Base-by-base conservation (phyloP, 1,284 basidiomycete species). In the Neonothopanus nambi region DNA sequence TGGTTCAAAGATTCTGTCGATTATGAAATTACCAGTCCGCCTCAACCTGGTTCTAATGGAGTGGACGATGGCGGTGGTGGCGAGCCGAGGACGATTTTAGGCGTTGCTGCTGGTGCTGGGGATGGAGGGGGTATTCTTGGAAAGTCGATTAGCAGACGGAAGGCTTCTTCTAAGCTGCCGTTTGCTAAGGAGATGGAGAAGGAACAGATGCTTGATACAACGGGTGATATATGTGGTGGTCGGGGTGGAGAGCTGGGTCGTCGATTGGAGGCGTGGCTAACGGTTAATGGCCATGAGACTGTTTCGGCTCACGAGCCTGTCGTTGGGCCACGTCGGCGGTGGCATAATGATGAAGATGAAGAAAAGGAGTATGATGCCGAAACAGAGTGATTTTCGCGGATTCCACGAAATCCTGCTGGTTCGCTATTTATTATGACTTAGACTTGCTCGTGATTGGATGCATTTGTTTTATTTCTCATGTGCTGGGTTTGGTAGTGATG, bases 221-320 rank as follows among this genome's bases (percentile, higher is more conserved):
- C 80, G 17, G 87, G 87, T 0, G 88, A 89, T 65, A 78, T 84
- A 20, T 89, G 87, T 63, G 87, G 87, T 40, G 87, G 88, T 28
- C 76, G 84, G 5, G 87, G 87, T 0, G 88, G 87, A 4, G 87
- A 90, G 70, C 70, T 90, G 5, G 87, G 87, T 21, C 70, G 85
- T 45, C 68, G 87, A 51, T 68, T 90, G 48, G 88, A 90, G 66
- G 87, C 85, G 37, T 87, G 86, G 83, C 69, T 90, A 59, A 78
- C 69, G 2, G 70, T 73, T 2, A 72, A 65, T 55, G 75, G 70
- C 11, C 63, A 64, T 23, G 63, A 63, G 33, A 59, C 64, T 35
- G 61, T 60, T 9, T 56, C 42, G 12, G 33, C 37, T 24, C 41
- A 40, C 38, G 54, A 51, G 17, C 49, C 52, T n/a, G 51, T 52